Evolutionary conservation across 2,329 filamentous ascomycete species (phyloP).

Genomic region (Cercospora nicotianae): DNA sequence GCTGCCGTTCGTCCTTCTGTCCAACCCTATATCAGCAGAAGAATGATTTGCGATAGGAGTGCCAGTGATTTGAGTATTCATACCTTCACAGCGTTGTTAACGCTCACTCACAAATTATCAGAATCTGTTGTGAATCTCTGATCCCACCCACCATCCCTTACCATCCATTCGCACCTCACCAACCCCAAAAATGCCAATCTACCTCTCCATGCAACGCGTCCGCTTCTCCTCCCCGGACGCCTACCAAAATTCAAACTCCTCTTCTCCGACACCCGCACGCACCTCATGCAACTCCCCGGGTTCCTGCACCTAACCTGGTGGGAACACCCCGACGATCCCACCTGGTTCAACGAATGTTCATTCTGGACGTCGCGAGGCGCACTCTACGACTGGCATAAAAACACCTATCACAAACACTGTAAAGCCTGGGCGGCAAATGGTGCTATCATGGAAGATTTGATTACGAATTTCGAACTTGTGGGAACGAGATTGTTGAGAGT

Average conservation of each 20-base stretch:
- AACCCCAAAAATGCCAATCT: slow-evolving; percentile 16
- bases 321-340: slow-evolving; percentile 12
- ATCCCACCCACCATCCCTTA: no score
- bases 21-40: no score
- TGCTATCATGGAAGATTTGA: slow-evolving; percentile 15
- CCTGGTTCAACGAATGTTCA: slow-evolving; percentile 13
- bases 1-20: neutral
- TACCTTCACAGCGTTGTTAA: no score
- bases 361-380: slow-evolving; percentile 10
- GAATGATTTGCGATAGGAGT: no score
- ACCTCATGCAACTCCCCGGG: slow-evolving; percentile 13
- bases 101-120: no score
- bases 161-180: no score
- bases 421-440: slow-evolving; percentile 15
- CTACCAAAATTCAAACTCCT: slow-evolving; percentile 15
- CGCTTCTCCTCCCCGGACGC: slow-evolving; percentile 15
- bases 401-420: slow-evolving; percentile 17
- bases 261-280: slow-evolving; percentile 12
- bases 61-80: no score
- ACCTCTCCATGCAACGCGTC: slow-evolving; percentile 17
- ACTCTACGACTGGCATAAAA: slow-evolving; percentile 16
- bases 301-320: slow-evolving; percentile 17
- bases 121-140: no score
- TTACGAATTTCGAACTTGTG: slow-evolving; percentile 16
- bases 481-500: slow-evolving; percentile 13